Percentiles rank a stretch among this genome's conserved stretches.
Evolutionary conservation across 1,139 yeast species (phyloP).

Genomic region (Nadsonia starkeyi-henricii): DNA sequence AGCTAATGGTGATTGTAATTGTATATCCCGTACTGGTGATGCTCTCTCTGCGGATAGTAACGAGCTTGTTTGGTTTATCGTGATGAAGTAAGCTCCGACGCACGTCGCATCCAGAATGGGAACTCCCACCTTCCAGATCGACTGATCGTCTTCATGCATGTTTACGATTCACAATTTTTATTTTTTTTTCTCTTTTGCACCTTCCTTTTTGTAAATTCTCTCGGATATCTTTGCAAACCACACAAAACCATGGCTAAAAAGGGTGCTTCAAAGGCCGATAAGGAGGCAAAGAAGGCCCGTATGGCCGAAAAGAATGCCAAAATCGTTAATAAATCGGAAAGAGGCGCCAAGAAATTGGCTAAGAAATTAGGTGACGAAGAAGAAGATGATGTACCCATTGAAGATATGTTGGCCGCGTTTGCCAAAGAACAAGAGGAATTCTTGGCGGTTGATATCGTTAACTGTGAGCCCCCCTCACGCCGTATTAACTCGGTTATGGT

Average conservation of each 20-base stretch:
- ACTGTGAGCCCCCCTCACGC: constrained; percentile 45
- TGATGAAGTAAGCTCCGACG: background rate
- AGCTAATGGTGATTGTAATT: no score
- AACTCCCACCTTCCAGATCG: background rate
- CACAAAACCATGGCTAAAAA: constrained; percentile 52
- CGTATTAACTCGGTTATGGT: constrained; percentile 66
- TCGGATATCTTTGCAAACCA: background rate
- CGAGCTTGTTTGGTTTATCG: no score
- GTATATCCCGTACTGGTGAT: no score
- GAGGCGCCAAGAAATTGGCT: constrained; percentile 59
- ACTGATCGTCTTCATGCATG: no score
- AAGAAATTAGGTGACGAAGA: constrained; percentile 62
- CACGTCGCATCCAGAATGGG: background rate
- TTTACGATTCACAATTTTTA: background rate
- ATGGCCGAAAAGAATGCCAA: constrained; percentile 75
- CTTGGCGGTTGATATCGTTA: constrained; percentile 52
- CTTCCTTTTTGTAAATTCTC: background rate
- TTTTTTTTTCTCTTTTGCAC: background rate
- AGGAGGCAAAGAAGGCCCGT: constrained; percentile 85
- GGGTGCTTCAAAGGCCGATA: constrained; percentile 64
- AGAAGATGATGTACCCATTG: constrained; percentile 82
- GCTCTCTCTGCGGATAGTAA: no score
- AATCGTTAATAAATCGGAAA: constrained; percentile 56
- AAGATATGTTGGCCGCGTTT: constrained; percentile 64
- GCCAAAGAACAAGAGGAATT: constrained; percentile 66